Conservation (phyloP, 345 rosid species). For the Bruguiera sexangula region DNA sequence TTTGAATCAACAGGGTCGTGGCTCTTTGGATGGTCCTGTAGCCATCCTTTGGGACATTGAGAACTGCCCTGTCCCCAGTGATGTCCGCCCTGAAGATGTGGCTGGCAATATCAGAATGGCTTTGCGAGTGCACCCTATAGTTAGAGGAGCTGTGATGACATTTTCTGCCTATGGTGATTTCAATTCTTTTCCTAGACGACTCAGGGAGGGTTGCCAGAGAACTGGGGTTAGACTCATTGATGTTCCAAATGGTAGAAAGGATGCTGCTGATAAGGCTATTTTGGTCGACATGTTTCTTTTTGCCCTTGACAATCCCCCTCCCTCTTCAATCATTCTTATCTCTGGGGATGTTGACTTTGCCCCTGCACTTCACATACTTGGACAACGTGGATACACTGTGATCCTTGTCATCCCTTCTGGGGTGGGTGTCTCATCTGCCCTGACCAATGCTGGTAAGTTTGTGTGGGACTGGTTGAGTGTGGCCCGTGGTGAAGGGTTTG, state of each 20-base stretch:
- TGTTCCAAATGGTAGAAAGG: constrained; percentile 96
- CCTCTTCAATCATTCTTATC: constrained; percentile 82
- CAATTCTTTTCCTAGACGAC: constrained; percentile 83
- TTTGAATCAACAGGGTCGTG: constrained; percentile 29
- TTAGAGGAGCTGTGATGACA: constrained; percentile 63
- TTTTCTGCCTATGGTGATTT: constrained; percentile 98
- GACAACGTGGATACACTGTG: constrained; percentile 87
- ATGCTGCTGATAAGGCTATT: constrained; percentile 96
- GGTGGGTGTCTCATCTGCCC: constrained; percentile 78
- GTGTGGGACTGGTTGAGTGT: constrained; percentile 99
- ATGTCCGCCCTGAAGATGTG: constrained; percentile 88
- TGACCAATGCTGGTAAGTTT: constrained; percentile 80
- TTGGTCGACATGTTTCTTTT: constrained; percentile 94
- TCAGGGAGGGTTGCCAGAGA: constrained; percentile 97
- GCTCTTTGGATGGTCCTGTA: constrained; percentile 57
- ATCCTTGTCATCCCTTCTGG: constrained; percentile 87
- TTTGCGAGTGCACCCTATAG: constrained; percentile 72
- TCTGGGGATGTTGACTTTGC: constrained; percentile 97
- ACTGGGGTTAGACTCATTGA: constrained; percentile 92
- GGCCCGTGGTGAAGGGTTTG: constrained; percentile 94
- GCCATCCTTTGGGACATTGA: constrained; percentile 97
- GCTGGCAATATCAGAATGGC: constrained; percentile 93
- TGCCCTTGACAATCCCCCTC: constrained; percentile 83
- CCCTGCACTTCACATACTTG: constrained; percentile 90
- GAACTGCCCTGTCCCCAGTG: constrained; percentile 89